Evolutionary conservation across 495 filamentous ascomycete species (phyloP).

Genomic region (Penicillium macrosclerotiorum): DNA sequence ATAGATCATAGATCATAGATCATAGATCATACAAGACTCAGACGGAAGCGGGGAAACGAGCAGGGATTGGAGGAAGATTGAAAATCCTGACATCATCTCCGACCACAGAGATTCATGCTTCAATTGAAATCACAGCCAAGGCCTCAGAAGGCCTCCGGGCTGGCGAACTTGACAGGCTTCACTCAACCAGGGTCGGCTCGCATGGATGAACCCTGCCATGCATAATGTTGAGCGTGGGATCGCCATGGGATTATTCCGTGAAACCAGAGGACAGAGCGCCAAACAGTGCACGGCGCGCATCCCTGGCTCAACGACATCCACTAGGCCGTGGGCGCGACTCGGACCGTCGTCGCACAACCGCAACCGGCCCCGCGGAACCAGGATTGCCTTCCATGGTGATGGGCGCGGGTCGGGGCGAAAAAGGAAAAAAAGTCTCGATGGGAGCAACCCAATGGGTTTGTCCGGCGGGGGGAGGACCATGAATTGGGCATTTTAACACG

Average conservation of each 20-base stretch:
- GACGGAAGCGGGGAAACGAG: too few relatives aligned
- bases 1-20: too few relatives aligned
- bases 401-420: constrained; percentile 32
- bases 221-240: constrained; percentile 13
- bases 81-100: constrained; percentile 10
- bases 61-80: too few relatives aligned
- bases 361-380: constrained; percentile 35
- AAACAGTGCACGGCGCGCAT: too few relatives aligned
- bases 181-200: constrained; percentile 2
- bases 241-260: constrained; percentile 16
- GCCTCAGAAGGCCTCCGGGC: too few relatives aligned
- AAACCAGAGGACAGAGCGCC: too few relatives aligned
- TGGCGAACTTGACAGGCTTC: neutral
- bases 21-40: too few relatives aligned
- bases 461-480: too few relatives aligned
- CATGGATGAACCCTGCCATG: constrained; percentile 14
- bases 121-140: too few relatives aligned
- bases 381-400: constrained; percentile 28
- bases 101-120: too few relatives aligned
- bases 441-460: constrained; percentile 17
- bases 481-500: too few relatives aligned
- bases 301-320: constrained; percentile 10
- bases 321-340: constrained; percentile 18
- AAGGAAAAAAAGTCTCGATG: too few relatives aligned
- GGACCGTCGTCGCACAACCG: constrained; percentile 31